Evolutionary conservation across 1,139 yeast species (phyloP).

Genomic region (Yamadazyma triangularis): DNA sequence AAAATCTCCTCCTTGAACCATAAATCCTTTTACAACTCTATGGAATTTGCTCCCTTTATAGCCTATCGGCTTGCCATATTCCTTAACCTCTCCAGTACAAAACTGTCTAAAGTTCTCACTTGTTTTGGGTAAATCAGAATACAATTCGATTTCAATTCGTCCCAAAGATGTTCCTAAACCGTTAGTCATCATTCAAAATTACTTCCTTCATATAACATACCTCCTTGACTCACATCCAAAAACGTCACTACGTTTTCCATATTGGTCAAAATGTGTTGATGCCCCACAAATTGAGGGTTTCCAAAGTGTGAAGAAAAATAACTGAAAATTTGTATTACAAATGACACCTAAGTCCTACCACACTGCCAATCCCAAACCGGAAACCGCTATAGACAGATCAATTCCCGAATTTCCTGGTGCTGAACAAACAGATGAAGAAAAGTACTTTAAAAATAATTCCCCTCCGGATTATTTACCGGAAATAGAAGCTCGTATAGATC

Average conservation of each 20-base stretch:
- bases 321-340: too few relatives aligned
- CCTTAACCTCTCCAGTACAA: slow-evolving; percentile 49
- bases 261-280: too few relatives aligned
- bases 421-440: slow-evolving; percentile 63
- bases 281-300: neutral
- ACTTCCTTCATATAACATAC: neutral
- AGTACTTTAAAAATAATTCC: slow-evolving; percentile 64
- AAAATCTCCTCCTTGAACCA: slow-evolving; percentile 41
- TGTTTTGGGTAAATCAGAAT: slow-evolving; percentile 39
- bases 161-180: slow-evolving; percentile 12
- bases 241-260: neutral
- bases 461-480: slow-evolving; percentile 73
- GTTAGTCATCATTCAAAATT: too few relatives aligned
- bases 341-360: slow-evolving; percentile 22
- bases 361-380: slow-evolving; percentile 69
- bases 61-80: slow-evolving; percentile 32
- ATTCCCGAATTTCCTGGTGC: slow-evolving; percentile 82
- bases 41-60: slow-evolving; percentile 30
- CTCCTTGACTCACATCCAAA: neutral
- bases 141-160: slow-evolving; percentile 43
- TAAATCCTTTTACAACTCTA: slow-evolving; percentile 28
- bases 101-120: slow-evolving; percentile 52
- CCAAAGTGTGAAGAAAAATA: too few relatives aligned
- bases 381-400: slow-evolving; percentile 72
- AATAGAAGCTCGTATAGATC: slow-evolving; percentile 50